Percentiles rank a stretch among this genome's conserved stretches.
Evolutionary conservation across 495 filamentous ascomycete species (phyloP).

Genomic region (Podospora comata): DNA sequence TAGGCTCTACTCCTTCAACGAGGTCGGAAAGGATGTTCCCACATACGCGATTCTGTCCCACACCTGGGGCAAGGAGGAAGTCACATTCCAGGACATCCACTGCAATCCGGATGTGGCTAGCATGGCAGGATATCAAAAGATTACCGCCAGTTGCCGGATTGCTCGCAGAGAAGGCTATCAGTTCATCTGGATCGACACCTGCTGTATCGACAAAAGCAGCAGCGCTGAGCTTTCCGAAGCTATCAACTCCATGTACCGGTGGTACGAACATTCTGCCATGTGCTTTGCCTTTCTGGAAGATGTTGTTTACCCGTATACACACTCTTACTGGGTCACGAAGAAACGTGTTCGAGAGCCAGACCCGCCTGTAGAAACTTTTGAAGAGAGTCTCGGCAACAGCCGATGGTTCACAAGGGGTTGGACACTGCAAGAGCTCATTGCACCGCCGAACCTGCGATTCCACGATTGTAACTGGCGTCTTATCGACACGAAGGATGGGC

Average conservation of each 20-base stretch:
- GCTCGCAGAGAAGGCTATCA: slow-evolving; percentile 13
- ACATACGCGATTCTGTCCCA: background rate
- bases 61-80: background rate
- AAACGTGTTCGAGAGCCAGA: too few relatives aligned
- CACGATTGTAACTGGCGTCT: background rate
- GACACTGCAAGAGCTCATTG: background rate
- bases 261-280: background rate
- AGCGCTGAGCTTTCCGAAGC: slow-evolving; percentile 39
- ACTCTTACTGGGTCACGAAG: too few relatives aligned
- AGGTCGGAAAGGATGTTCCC: background rate
- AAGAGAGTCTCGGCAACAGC: background rate
- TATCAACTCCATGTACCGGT: background rate
- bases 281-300: background rate
- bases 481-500: background rate
- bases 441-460: background rate
- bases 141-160: background rate
- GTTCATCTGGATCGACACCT: slow-evolving; percentile 41
- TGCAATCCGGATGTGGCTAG: too few relatives aligned
- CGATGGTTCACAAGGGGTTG: background rate
- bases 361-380: too few relatives aligned
- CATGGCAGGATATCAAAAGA: background rate
- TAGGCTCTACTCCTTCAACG: background rate
- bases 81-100: background rate
- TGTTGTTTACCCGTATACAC: too few relatives aligned
- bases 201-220: slow-evolving; percentile 45